Percentiles rank a stretch among this genome's conserved stretches.
phyloP scores from a whole-genome alignment of 495 filamentous ascomycete species.

The Durotheca rogersii region DNA sequence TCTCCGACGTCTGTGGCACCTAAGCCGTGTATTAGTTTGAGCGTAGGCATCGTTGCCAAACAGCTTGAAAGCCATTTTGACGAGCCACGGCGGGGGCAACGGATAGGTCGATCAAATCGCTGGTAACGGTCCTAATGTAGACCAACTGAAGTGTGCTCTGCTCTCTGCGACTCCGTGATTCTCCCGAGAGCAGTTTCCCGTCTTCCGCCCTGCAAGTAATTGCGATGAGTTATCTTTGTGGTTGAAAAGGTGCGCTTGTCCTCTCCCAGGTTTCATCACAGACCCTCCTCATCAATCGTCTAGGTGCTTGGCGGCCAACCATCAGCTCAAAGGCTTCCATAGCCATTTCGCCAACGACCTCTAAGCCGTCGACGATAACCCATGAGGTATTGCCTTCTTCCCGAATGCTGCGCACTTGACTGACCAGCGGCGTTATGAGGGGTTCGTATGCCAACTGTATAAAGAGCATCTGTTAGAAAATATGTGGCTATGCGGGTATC shows the following conservation, averaged over 20 bases:
- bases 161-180: no score
- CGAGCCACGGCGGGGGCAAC: no score
- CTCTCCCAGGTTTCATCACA: slow-evolving; percentile 46
- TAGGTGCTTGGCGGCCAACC: slow-evolving; percentile 77
- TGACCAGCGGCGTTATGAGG: slow-evolving; percentile 66
- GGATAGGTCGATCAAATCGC: no score
- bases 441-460: slow-evolving; percentile 69
- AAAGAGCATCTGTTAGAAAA: neutral
- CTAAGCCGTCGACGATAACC: slow-evolving; percentile 78
- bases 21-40: no score
- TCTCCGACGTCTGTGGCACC: no score
- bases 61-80: no score
- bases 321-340: slow-evolving; percentile 83
- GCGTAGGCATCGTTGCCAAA: no score
- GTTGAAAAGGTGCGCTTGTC: slow-evolving; percentile 37
- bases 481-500: neutral
- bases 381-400: slow-evolving; percentile 64
- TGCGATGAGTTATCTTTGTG: slow-evolving; percentile 17
- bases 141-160: no score
- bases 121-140: no score
- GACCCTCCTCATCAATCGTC: slow-evolving; percentile 65
- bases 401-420: slow-evolving; percentile 58
- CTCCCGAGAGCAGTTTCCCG: no score
- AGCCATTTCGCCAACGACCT: slow-evolving; percentile 77
- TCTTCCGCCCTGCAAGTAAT: neutral